Conservation (phyloP, 108 stramenopile genomes). For the Pseudonitzschia multistriata region DNA sequence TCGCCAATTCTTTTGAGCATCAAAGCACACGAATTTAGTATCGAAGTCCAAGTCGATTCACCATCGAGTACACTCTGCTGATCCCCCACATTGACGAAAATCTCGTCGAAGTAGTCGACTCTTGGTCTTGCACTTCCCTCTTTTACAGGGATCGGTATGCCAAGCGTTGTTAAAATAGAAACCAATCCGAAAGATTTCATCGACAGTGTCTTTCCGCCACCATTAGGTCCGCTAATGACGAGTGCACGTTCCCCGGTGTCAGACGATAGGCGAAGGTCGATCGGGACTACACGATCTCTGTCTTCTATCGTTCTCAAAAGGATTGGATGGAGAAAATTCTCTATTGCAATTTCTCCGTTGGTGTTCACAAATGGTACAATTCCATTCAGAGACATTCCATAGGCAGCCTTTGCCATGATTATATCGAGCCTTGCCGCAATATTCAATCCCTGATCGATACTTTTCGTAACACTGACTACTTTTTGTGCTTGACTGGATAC, state of each 20-base stretch:
- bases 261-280: slow-evolving; percentile 54
- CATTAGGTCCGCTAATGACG: slow-evolving; percentile 73
- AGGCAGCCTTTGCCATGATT: slow-evolving; percentile 73
- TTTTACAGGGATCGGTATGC: slow-evolving; percentile 46
- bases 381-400: slow-evolving; percentile 49
- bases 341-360: slow-evolving; percentile 8
- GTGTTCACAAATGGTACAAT: slow-evolving; percentile 32
- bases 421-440: slow-evolving; percentile 64
- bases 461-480: slow-evolving; percentile 35
- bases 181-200: slow-evolving; percentile 78
- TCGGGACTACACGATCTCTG: slow-evolving; percentile 51
- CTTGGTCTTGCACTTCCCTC: slow-evolving; percentile 10
- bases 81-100: slow-evolving; percentile 73
- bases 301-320: slow-evolving; percentile 40
- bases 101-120: slow-evolving; percentile 63
- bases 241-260: slow-evolving; percentile 36
- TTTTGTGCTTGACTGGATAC: slow-evolving; percentile 29
- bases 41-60: slow-evolving; percentile 75
- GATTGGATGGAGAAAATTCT: slow-evolving; percentile 28
- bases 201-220: slow-evolving; percentile 77
- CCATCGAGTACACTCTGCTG: slow-evolving; percentile 57
- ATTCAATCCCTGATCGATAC: slow-evolving; percentile 45
- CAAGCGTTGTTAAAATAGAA: slow-evolving; percentile 46
- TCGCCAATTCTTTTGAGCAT: slow-evolving; percentile 40
- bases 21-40: slow-evolving; percentile 51